Percentiles rank a stretch among this genome's conserved stretches.
Evolutionary conservation across 352 stramenopile species (phyloP).

Genomic region (Phytophthora sansomeana): DNA sequence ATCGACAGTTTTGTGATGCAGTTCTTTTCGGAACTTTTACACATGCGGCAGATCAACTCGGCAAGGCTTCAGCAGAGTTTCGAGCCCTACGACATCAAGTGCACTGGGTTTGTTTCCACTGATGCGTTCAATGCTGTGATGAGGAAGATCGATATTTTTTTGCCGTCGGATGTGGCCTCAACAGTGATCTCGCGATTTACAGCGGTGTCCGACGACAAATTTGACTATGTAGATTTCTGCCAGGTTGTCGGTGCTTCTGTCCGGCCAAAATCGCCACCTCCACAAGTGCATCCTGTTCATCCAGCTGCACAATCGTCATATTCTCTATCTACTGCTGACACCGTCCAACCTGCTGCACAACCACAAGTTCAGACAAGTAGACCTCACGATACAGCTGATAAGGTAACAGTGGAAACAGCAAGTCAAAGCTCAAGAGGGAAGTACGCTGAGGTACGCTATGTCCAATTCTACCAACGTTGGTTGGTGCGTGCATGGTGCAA

Average conservation of each 20-base stretch:
- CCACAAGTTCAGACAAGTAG: no score
- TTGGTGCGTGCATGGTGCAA: neutral
- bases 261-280: conserved; percentile 7
- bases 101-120: conserved; percentile 64
- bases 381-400: neutral
- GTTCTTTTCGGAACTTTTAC: conserved; percentile 62
- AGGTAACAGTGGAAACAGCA: conserved; percentile 17
- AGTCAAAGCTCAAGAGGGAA: conserved; percentile 7
- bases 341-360: neutral
- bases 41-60: conserved; percentile 45
- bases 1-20: conserved; percentile 52
- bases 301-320: neutral
- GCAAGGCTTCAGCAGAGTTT: conserved; percentile 48
- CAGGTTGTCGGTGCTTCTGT: conserved; percentile 35
- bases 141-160: conserved; percentile 65
- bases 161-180: conserved; percentile 50
- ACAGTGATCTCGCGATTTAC: conserved; percentile 62
- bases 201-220: conserved; percentile 49
- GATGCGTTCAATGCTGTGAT: conserved; percentile 74
- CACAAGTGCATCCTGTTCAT: conserved; percentile 21
- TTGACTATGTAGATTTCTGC: conserved; percentile 84
- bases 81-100: conserved; percentile 66
- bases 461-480: neutral
- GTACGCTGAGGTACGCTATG: conserved; percentile 27
- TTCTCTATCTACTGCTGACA: neutral